Evolutionary conservation across 2,329 filamentous ascomycete genomes (phyloP).

Genomic region (Monosporascus ibericus): DNA sequence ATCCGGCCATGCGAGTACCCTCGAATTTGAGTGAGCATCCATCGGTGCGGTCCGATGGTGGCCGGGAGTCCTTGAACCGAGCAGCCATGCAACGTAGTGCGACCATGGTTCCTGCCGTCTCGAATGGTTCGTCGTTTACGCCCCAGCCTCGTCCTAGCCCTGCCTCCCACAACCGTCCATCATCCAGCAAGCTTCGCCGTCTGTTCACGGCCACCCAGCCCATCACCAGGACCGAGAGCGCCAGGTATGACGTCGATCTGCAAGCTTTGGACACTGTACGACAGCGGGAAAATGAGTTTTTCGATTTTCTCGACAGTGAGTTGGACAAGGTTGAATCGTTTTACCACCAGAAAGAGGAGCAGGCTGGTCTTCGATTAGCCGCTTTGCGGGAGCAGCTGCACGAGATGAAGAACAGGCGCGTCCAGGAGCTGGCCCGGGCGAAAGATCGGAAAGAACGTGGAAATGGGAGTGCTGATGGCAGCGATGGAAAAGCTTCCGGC

Average conservation of each 20-base stretch:
- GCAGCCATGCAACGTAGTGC: conserved; percentile 29
- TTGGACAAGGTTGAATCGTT: conserved; percentile 89
- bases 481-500: conserved; percentile 12
- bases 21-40: conserved; percentile 21
- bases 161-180: conserved; percentile 15
- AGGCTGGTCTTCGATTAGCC: conserved; percentile 67
- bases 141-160: conserved; percentile 11
- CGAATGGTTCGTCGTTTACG: conserved; percentile 6
- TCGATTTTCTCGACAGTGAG: conserved; percentile 74
- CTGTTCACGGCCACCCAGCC: conserved; percentile 33
- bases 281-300: conserved; percentile 76
- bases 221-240: conserved; percentile 27
- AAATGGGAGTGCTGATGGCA: conserved; percentile 17
- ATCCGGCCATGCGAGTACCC: conserved; percentile 42
- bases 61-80: conserved; percentile 16
- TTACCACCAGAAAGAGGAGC: conserved; percentile 81
- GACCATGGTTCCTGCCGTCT: conserved; percentile 22
- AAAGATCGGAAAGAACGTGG: conserved; percentile 29
- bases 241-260: conserved; percentile 36
- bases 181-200: conserved; percentile 28
- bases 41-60: conserved; percentile 6
- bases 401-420: conserved; percentile 81
- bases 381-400: conserved; percentile 79
- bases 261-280: conserved; percentile 50
- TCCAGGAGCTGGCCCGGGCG: conserved; percentile 58